These are phyloP conservation scores for Bauhinia variegata DNA, from an alignment of 306 rosid genomes.

Conservation along the genomic window DNA sequence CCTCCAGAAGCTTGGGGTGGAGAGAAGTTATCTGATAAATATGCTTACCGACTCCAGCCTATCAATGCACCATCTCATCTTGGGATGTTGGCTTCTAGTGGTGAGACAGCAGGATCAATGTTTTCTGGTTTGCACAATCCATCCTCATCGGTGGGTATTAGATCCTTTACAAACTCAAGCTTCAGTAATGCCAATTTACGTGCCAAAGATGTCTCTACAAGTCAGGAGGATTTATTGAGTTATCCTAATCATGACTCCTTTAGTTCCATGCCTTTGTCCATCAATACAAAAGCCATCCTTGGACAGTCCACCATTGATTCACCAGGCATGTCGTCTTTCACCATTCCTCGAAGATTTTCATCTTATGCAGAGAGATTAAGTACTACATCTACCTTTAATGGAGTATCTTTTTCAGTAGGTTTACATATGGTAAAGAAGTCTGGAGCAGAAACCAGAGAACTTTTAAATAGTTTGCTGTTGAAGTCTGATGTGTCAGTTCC, in stretches of 20 bases:
- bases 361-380: slow-evolving; percentile 94
- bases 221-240: slow-evolving; percentile 70
- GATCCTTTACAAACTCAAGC: slow-evolving; percentile 57
- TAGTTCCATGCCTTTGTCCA: slow-evolving; percentile 56
- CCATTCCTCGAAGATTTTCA: slow-evolving; percentile 71
- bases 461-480: slow-evolving; percentile 61
- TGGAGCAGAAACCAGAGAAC: slow-evolving; percentile 87
- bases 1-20: slow-evolving; percentile 99
- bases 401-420: slow-evolving; percentile 63
- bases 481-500: slow-evolving; percentile 66
- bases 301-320: slow-evolving; percentile 73
- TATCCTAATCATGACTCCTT: slow-evolving; percentile 59
- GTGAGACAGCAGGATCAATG: slow-evolving; percentile 71
- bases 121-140: slow-evolving; percentile 73
- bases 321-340: slow-evolving; percentile 51
- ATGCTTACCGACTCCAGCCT: slow-evolving; percentile 58
- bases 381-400: slow-evolving; percentile 66
- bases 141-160: slow-evolving; percentile 50
- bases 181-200: slow-evolving; percentile 62
- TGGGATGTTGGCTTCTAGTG: slow-evolving; percentile 58
- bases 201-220: slow-evolving; percentile 61
- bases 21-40: slow-evolving; percentile 82
- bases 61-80: slow-evolving; percentile 71
- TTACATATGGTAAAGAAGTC: slow-evolving; percentile 93
- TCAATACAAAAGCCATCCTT: slow-evolving; percentile 57